These are phyloP conservation scores for Cylindrotheca fusiformis DNA, from an alignment of 108 stramenopile species.

Conservation along the genomic window DNA sequence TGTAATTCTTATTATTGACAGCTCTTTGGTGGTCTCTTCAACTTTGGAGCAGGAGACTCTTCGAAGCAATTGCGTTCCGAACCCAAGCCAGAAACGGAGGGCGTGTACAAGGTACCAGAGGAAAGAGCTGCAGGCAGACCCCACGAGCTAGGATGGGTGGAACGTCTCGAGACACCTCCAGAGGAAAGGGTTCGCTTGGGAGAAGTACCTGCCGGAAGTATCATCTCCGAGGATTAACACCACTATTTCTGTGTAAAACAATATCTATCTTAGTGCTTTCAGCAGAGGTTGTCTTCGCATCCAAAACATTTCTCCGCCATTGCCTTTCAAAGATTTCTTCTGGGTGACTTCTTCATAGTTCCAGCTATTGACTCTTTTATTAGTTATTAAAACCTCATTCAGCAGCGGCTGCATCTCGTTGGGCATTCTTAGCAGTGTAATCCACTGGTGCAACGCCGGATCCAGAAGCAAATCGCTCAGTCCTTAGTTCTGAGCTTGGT, in stretches of 20 bases:
- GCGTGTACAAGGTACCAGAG: conserved; percentile 59
- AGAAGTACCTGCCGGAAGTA: conserved; percentile 38
- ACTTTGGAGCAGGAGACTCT: conserved; percentile 3
- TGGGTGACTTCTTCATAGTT: too few species aligned
- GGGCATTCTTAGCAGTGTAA: background rate
- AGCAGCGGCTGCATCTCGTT: background rate
- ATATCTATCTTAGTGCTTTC: too few species aligned
- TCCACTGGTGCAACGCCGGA: background rate
- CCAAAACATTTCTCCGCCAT: too few species aligned
- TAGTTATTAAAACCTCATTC: too few species aligned
- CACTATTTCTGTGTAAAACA: too few species aligned
- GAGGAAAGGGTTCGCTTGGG: conserved; percentile 17
- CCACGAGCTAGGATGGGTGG: conserved; percentile 80
- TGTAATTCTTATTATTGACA: too few species aligned
- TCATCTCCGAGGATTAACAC: conserved; percentile 32
- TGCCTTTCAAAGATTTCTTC: too few species aligned
- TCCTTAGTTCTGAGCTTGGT: conserved; percentile 74
- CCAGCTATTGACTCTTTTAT: too few species aligned
- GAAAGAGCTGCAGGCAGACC: conserved; percentile 69
- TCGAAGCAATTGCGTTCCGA: conserved; percentile 22
- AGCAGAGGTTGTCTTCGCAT: too few species aligned
- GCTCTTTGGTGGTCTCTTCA: conserved; percentile 3
- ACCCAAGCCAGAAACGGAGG: conserved; percentile 17
- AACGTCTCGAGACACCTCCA: conserved; percentile 49
- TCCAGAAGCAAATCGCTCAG: conserved; percentile 6